Conservation (phyloP, 2,329 filamentous ascomycete genomes). For the Aspergillus sp. region DNA sequence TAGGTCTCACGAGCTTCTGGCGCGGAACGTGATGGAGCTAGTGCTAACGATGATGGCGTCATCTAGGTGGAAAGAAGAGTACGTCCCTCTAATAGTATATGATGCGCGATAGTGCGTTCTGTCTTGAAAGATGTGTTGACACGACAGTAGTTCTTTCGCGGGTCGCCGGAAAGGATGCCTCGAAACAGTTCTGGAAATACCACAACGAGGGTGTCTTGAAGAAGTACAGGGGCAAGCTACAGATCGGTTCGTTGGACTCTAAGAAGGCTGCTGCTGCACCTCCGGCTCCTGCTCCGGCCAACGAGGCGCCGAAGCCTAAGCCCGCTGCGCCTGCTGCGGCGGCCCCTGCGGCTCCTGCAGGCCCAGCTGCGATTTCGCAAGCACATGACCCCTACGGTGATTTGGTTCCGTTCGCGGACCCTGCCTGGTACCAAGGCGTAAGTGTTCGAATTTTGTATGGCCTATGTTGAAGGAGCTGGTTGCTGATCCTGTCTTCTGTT, state of each 20-base stretch:
- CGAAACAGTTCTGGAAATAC: slow-evolving; percentile 61
- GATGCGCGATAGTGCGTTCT: no score
- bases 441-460: slow-evolving; percentile 29
- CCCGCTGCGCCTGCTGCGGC: slow-evolving; percentile 40
- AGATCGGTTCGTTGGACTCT: slow-evolving; percentile 68
- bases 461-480: neutral
- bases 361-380: slow-evolving; percentile 52
- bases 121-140: neutral
- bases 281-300: slow-evolving; percentile 38
- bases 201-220: slow-evolving; percentile 54
- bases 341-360: slow-evolving; percentile 39
- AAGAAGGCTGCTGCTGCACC: slow-evolving; percentile 58
- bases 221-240: slow-evolving; percentile 53
- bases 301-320: slow-evolving; percentile 49
- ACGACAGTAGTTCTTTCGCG: slow-evolving; percentile 49
- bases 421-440: slow-evolving; percentile 89
- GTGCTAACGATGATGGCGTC: slow-evolving; percentile 8
- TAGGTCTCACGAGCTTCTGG: slow-evolving; percentile 14
- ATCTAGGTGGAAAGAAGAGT: slow-evolving; percentile 63
- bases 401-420: slow-evolving; percentile 84
- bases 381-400: slow-evolving; percentile 77
- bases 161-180: slow-evolving; percentile 59
- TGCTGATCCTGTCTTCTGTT: slow-evolving; percentile 6
- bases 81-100: slow-evolving; percentile 18
- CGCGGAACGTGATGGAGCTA: neutral